Evolutionary conservation across 2,329 filamentous ascomycete genomes (phyloP).

Genomic region (Cercospora brassicicola): DNA sequence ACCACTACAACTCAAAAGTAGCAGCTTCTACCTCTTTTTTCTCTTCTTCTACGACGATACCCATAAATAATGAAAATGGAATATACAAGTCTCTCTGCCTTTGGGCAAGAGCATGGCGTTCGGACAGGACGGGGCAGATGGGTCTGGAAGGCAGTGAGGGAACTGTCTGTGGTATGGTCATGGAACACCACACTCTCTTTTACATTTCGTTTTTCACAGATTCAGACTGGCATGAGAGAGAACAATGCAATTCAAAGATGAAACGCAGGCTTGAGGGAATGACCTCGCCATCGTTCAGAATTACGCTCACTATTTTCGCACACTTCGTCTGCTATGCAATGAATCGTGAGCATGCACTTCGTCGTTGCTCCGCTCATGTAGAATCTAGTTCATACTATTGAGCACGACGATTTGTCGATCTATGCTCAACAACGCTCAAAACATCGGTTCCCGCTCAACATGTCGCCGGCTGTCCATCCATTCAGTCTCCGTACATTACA

Average conservation of each 20-base stretch:
- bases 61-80: background rate
- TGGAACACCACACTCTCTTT: slow-evolving; percentile 9
- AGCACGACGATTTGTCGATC: background rate
- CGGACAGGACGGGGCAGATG: background rate
- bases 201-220: slow-evolving; percentile 11
- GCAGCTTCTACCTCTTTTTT: background rate
- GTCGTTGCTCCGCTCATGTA: background rate
- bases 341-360: background rate
- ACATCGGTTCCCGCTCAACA: background rate
- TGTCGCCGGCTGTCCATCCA: background rate
- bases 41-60: background rate
- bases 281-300: background rate
- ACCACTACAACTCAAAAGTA: background rate
- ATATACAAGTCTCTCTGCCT: background rate
- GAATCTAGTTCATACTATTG: background rate
- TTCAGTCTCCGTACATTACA: background rate
- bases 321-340: background rate
- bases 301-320: background rate
- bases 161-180: background rate
- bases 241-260: background rate
- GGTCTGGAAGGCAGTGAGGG: background rate
- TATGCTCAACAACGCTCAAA: background rate
- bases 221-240: slow-evolving; percentile 4
- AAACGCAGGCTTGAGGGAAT: background rate
- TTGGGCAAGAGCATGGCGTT: slow-evolving; percentile 13